A percentile compares a stretch with the other conserved stretches of the same genome.
Evolutionary conservation across 2,329 filamentous ascomycete genomes (phyloP).

Genomic region (Scopulariopsis brevicaulis): DNA sequence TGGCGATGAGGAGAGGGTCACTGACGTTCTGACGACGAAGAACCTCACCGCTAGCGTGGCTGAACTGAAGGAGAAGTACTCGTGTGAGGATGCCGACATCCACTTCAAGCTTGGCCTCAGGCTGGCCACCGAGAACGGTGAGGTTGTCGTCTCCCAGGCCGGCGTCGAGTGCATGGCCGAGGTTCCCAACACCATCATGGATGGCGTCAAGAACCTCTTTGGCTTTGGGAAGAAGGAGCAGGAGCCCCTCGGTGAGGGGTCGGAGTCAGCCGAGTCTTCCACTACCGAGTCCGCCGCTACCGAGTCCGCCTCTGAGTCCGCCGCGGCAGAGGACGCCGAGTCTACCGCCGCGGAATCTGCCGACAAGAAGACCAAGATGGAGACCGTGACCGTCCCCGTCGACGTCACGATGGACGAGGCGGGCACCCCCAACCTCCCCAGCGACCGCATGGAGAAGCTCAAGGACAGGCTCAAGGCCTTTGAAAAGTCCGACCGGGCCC

Average conservation of each 20-base stretch:
- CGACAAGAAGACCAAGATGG: constrained; percentile 45
- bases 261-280: constrained; percentile 11
- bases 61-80: constrained; percentile 65
- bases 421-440: constrained; percentile 36
- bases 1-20: constrained; percentile 43
- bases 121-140: constrained; percentile 60
- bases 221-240: constrained; percentile 88
- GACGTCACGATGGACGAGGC: constrained; percentile 34
- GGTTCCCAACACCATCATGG: constrained; percentile 70
- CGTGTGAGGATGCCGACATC: constrained; percentile 66
- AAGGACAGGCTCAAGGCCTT: constrained; percentile 73
- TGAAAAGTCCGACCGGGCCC: constrained; percentile 70
- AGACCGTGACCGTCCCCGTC: constrained; percentile 43
- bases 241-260: constrained; percentile 48
- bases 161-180: constrained; percentile 79
- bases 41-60: constrained; percentile 81
- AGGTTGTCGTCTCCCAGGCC: constrained; percentile 69
- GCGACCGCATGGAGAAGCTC: constrained; percentile 34
- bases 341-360: constrained; percentile 30
- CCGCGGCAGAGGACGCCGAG: constrained; percentile 33
- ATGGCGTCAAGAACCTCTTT: constrained; percentile 92
- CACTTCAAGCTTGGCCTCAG: constrained; percentile 69
- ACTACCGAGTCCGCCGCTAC: constrained; percentile 12
- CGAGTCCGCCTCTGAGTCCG: constrained; percentile 13
- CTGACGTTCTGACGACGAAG: constrained; percentile 59